Evolutionary conservation across 2,329 filamentous ascomycete genomes (phyloP).

Genomic region (Dactylellina cionopaga): DNA sequence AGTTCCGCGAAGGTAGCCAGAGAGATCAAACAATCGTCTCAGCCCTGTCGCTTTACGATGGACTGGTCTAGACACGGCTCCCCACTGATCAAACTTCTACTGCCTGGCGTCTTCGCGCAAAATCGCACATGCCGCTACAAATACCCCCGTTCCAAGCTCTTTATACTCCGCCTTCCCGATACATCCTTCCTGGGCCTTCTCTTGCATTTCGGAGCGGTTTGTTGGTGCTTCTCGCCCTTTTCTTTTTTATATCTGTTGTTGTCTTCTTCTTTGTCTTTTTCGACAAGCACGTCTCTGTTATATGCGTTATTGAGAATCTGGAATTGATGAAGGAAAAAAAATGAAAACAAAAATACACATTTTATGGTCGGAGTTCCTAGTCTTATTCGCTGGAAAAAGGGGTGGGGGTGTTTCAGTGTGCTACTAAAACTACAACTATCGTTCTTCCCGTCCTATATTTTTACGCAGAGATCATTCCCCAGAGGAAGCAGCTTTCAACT

Average conservation of each 20-base stretch:
- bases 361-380: slow-evolving; percentile 4
- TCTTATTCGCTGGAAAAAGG: background rate
- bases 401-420: slow-evolving; percentile 1
- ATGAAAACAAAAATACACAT: slow-evolving; percentile 16
- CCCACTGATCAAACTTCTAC: background rate
- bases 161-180: background rate
- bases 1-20: slow-evolving; percentile 99
- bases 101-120: too few relatives aligned
- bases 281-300: background rate
- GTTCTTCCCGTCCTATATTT: background rate
- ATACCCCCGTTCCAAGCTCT: background rate
- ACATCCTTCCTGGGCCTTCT: background rate
- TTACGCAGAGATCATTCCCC: background rate
- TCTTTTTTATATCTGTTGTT: background rate
- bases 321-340: slow-evolving; percentile 19
- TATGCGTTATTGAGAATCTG: slow-evolving; percentile 11
- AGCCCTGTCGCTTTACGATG: slow-evolving; percentile 93
- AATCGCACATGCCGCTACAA: slow-evolving; percentile 3
- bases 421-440: slow-evolving; percentile 5
- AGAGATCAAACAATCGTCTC: slow-evolving; percentile 99
- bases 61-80: slow-evolving; percentile 73
- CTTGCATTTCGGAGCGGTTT: slow-evolving; percentile 44
- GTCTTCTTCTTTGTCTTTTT: background rate
- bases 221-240: background rate
- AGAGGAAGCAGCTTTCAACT: too few relatives aligned